Conservation (phyloP, 2,329 filamentous ascomycete genomes). For the Claviceps humidiphila region DNA sequence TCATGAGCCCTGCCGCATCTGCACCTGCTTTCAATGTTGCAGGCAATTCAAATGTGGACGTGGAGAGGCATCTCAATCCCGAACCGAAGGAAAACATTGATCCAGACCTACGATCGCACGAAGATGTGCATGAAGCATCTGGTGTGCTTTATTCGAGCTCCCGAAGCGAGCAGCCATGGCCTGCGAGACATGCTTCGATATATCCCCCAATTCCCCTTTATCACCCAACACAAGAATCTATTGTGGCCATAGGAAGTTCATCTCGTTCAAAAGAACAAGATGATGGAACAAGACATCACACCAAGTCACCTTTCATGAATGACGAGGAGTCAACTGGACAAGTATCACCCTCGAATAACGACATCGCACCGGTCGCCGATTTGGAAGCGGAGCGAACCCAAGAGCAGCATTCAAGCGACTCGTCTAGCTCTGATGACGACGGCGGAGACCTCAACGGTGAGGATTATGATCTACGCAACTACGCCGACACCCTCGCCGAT, state of each 20-base stretch:
- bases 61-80: background rate
- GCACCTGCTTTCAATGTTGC: background rate
- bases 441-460: slow-evolving; percentile 18
- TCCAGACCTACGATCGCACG: slow-evolving; percentile 7
- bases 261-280: background rate
- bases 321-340: background rate
- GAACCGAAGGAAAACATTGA: slow-evolving; percentile 6
- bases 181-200: background rate
- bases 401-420: slow-evolving; percentile 6
- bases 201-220: background rate
- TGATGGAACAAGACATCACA: background rate
- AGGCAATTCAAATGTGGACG: background rate
- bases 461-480: slow-evolving; percentile 22
- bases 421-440: slow-evolving; percentile 9
- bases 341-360: background rate
- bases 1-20: too few relatives aligned
- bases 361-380: background rate
- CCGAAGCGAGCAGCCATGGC: background rate
- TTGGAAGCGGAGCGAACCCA: background rate
- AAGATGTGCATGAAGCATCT: background rate
- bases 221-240: background rate
- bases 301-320: background rate
- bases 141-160: background rate
- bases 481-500: slow-evolving; percentile 13
- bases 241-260: slow-evolving; percentile 2